Evolutionary conservation across 2,329 filamentous ascomycete genomes (phyloP).

Genomic region (Macroventuria anomochaeta): DNA sequence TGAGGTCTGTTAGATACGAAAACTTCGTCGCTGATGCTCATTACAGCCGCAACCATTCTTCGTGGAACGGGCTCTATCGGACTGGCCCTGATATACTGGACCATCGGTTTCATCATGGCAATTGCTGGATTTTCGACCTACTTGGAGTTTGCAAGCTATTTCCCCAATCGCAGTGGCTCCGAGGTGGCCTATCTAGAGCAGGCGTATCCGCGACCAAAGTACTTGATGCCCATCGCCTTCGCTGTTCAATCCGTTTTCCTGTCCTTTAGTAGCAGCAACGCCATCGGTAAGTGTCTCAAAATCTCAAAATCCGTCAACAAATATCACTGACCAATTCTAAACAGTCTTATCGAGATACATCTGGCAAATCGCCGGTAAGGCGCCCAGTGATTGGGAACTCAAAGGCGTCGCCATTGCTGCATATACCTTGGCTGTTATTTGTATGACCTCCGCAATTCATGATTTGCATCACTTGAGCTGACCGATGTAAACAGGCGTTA

Average conservation of each 20-base stretch:
- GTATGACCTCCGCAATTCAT: constrained; percentile 49
- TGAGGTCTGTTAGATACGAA: too few species aligned
- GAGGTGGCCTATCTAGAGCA: constrained; percentile 75
- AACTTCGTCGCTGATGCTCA: not conserved
- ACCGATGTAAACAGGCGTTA: too few species aligned
- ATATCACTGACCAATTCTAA: constrained; percentile 55
- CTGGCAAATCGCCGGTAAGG: too few species aligned
- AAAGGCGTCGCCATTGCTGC: constrained; percentile 71
- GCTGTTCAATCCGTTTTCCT: constrained; percentile 68
- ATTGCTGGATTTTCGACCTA: constrained; percentile 65
- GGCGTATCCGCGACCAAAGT: constrained; percentile 68
- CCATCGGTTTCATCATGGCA: constrained; percentile 66
- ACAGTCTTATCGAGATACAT: too few species aligned
- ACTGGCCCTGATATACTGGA: constrained; percentile 68
- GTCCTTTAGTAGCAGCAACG: constrained; percentile 71
- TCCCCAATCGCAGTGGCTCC: constrained; percentile 69
- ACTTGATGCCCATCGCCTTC: constrained; percentile 69
- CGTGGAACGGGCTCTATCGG: constrained; percentile 67
- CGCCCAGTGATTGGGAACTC: constrained; percentile 64
- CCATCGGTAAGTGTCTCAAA: constrained; percentile 54
- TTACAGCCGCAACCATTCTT: constrained; percentile 64
- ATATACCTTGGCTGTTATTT: constrained; percentile 66
- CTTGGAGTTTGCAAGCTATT: constrained; percentile 69
- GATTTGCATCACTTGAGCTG: not conserved
- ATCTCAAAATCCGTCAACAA: too few species aligned